These are phyloP conservation scores for Paxillus rubicundulus DNA, from an alignment of 768 basidiomycete genomes.

Conservation along the genomic window DNA sequence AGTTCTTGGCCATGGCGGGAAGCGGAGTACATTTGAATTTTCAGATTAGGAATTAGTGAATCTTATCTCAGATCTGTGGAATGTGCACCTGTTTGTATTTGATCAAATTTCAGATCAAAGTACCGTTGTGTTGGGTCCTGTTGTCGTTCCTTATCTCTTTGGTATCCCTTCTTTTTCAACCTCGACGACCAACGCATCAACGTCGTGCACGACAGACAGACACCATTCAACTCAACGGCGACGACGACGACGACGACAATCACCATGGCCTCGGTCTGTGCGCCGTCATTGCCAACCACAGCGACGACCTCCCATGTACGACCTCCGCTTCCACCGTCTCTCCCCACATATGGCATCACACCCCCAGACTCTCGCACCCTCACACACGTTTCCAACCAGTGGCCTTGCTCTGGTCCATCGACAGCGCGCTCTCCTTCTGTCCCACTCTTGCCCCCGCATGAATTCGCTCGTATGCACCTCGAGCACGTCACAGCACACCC, in stretches of 20 bases:
- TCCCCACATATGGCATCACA: slow-evolving; percentile 2
- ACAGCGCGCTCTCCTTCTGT: slow-evolving; percentile 32
- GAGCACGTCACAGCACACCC: slow-evolving; percentile 67
- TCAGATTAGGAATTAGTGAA: too few species aligned
- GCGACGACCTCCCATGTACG: neutral
- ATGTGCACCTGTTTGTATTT: too few species aligned
- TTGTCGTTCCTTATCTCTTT: too few species aligned
- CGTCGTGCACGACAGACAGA: too few species aligned
- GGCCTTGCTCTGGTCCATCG: neutral
- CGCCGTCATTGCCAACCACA: neutral
- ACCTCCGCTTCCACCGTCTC: neutral
- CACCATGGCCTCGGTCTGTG: neutral
- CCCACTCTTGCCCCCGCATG: slow-evolving; percentile 38
- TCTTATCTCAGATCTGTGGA: too few species aligned
- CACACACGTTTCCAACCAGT: slow-evolving; percentile 6
- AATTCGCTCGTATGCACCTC: slow-evolving; percentile 63
- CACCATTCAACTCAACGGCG: too few species aligned
- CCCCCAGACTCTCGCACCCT: neutral
- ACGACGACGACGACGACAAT: neutral
- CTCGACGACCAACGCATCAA: too few species aligned
- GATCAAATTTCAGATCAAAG: too few species aligned
- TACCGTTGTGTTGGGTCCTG: too few species aligned
- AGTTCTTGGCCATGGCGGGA: too few species aligned
- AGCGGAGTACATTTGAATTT: too few species aligned
- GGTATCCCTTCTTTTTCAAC: too few species aligned